A percentile compares a stretch with the other conserved stretches of the same genome.
Conservation (phyloP, 2,329 filamentous ascomycete species). For the Plenodomus biglobosus region DNA sequence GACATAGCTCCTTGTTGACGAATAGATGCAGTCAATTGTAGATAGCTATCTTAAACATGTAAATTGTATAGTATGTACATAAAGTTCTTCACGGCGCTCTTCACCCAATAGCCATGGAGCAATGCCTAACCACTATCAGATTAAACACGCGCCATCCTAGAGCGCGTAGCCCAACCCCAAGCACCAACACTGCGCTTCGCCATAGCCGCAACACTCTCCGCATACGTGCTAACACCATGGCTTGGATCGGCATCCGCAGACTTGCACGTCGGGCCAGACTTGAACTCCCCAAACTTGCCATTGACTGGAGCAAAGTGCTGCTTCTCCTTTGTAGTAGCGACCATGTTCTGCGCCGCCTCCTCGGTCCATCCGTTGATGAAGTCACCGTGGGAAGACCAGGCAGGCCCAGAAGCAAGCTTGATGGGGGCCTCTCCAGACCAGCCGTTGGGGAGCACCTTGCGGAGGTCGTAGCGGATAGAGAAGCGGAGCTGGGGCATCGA, state of each 20-base stretch:
- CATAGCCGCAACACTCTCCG: conserved; percentile 39
- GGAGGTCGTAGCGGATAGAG: conserved; percentile 52
- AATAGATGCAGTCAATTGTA: not conserved
- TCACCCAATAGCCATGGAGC: not conserved
- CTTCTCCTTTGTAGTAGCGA: conserved; percentile 42
- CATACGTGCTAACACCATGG: conserved; percentile 48
- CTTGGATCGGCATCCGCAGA: conserved; percentile 47
- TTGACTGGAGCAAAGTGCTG: conserved; percentile 41
- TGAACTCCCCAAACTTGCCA: conserved; percentile 40
- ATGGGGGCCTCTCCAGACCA: conserved; percentile 51
- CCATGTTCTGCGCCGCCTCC: conserved; percentile 48
- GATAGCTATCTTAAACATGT: not conserved
- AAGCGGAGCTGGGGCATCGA: conserved; percentile 53
- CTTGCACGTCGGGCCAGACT: conserved; percentile 37
- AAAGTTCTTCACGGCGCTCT: not conserved
- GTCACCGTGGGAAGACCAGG: conserved; percentile 51
- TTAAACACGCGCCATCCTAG: conserved; percentile 10
- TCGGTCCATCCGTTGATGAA: conserved; percentile 53
- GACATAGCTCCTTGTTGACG: too few relatives aligned
- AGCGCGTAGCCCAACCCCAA: conserved; percentile 22
- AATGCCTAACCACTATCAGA: not conserved
- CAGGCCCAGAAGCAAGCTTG: conserved; percentile 47
- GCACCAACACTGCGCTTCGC: conserved; percentile 17
- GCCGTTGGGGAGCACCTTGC: conserved; percentile 48
- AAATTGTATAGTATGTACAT: conserved; percentile 4